Base-by-base conservation (phyloP, 2,329 filamentous ascomycete genomes). In the Aspergillus intermedius region DNA sequence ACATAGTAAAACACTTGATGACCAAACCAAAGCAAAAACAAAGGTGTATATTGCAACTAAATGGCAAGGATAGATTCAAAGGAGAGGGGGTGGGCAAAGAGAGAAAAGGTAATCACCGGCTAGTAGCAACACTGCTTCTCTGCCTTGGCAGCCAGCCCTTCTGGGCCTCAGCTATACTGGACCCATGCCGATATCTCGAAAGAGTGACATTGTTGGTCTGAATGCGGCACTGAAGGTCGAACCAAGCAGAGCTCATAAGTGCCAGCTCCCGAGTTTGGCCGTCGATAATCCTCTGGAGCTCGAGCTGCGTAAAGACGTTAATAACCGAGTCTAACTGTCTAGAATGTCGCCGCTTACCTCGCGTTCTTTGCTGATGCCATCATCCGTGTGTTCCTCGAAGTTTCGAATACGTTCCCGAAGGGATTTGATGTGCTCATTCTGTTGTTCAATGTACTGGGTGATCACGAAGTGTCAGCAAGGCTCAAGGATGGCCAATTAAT, bases 241-340 rank as follows among this genome's bases (percentile, higher is more conserved):
- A 74, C 73, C 73, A 75, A 8, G 73, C 72, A 5, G 72, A 74
- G 48, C 67, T 69, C 46, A 75, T 69, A 39, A 75, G 67, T 37
- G 62, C 60, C 23, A 75, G 65, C 54, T 75, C 73, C 30, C 71
- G 69, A 23, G 67, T 61, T 57, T 71, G 68, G 45, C 63, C 60
- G 23, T 70, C 64, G 47, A 73, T 70, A 39, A 63, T 63, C 48
- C 63, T 64, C 52, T 71, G 66, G 17, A 73, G 64, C 57, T 71
- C 67, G 49, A 65, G 53, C 70, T 73, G 56, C n/a, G 37, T 21
- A 13, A 12, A 32, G 30, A n/a, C 44, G 48, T 64, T 22, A 61
- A 57, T 42, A 53, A 42, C 4, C 3, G 34, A 15, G n/a, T 13
- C 15, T 13, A 17, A 35, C 8, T 35, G 34, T 13, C 13, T 35